Evolutionary conservation across 352 stramenopile species (phyloP).

Genomic region (Discostella stelligera): DNA sequence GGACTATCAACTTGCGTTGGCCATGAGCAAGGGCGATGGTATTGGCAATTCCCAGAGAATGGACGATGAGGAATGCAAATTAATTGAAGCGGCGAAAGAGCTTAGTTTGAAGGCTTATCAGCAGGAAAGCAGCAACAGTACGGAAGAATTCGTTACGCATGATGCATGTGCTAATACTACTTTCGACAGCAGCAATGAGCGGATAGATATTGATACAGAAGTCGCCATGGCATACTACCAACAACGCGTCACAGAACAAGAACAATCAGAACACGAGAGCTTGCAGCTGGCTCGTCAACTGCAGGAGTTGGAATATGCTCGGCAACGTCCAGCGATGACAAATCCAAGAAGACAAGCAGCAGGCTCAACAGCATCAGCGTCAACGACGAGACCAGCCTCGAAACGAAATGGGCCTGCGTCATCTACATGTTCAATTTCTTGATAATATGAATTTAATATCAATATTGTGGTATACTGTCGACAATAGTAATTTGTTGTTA

Average conservation of each 20-base stretch:
- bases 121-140: neutral
- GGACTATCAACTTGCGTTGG: slow-evolving; percentile 71
- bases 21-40: slow-evolving; percentile 43
- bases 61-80: slow-evolving; percentile 48
- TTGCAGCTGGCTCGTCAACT: slow-evolving; percentile 44
- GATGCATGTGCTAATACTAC: neutral
- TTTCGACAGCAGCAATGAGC: neutral
- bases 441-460: neutral
- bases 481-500: no score
- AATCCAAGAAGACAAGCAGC: slow-evolving; percentile 1
- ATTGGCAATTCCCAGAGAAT: slow-evolving; percentile 25
- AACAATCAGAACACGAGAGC: slow-evolving; percentile 43
- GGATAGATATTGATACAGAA: slow-evolving; percentile 29
- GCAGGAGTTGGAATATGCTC: slow-evolving; percentile 49
- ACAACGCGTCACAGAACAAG: slow-evolving; percentile 22
- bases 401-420: slow-evolving; percentile 11
- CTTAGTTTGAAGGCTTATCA: slow-evolving; percentile 51
- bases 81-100: slow-evolving; percentile 62
- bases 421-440: slow-evolving; percentile 29
- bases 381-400: neutral
- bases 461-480: no score
- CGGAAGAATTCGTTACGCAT: neutral
- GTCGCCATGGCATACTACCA: slow-evolving; percentile 17
- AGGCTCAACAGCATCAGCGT: neutral
- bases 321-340: neutral